phyloP scores from a whole-genome alignment of 1,284 basidiomycete genomes.

The Sporisorium exsertum region DNA sequence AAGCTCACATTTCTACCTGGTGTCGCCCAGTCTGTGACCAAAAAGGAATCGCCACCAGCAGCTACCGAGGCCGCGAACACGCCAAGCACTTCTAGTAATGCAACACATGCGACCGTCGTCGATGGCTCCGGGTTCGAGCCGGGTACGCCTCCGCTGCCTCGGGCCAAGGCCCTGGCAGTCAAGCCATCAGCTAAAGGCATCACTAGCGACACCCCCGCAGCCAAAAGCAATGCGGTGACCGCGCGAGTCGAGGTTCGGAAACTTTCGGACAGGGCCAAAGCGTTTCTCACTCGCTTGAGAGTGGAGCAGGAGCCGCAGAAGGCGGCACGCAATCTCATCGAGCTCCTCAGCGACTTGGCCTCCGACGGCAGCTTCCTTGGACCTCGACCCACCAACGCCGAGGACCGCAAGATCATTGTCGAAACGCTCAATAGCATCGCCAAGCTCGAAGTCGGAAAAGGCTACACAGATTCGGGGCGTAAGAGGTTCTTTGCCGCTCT shows the following conservation, averaged over 20 bases:
- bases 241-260: not conserved
- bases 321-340: constrained; percentile 26
- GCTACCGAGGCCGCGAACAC: not conserved
- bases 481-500: constrained; percentile 23
- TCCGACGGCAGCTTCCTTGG: constrained; percentile 26
- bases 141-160: constrained; percentile 34
- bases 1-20: constrained; percentile 25
- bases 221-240: not conserved
- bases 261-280: constrained; percentile 23
- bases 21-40: constrained; percentile 17
- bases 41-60: not conserved
- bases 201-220: not conserved
- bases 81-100: not conserved
- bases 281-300: constrained; percentile 14
- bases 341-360: constrained; percentile 28
- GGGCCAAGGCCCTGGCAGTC: constrained; percentile 24
- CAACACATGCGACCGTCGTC: not conserved
- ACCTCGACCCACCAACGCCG: constrained; percentile 16
- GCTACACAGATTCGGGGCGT: constrained; percentile 30
- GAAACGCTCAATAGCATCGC: constrained; percentile 29
- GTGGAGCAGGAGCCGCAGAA: constrained; percentile 24
- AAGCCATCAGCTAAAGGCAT: constrained; percentile 11
- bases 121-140: constrained; percentile 19
- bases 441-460: constrained; percentile 34
- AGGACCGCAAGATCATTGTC: constrained; percentile 32